Percentiles rank a stretch among this genome's conserved stretches.
Conservation (phyloP, 2,329 filamentous ascomycete genomes). For the Fusarium keratoplasticum region DNA sequence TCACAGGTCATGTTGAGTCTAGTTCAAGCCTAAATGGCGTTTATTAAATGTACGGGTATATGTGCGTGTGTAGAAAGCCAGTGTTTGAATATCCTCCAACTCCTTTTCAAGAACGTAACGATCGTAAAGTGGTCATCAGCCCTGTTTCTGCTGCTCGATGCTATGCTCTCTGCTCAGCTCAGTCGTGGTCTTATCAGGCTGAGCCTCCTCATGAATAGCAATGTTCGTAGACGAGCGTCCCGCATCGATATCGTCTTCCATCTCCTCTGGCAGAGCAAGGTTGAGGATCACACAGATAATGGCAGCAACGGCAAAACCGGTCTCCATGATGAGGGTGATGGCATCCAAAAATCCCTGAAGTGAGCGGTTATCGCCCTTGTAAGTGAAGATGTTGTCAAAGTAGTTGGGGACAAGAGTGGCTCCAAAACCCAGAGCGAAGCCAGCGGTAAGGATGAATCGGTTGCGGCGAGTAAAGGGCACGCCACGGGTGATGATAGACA, state of each 20-base stretch:
- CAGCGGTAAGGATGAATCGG: slow-evolving; percentile 83
- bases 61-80: not conserved
- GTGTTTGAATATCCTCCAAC: not conserved
- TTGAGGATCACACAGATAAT: slow-evolving; percentile 81
- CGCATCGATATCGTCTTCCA: slow-evolving; percentile 67
- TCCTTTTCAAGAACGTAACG: not conserved
- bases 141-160: slow-evolving; percentile 34
- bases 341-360: slow-evolving; percentile 81
- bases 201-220: slow-evolving; percentile 21
- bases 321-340: slow-evolving; percentile 78
- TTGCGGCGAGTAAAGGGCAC: slow-evolving; percentile 83
- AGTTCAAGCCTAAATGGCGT: not conserved
- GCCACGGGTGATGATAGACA: slow-evolving; percentile 77
- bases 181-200: slow-evolving; percentile 12
- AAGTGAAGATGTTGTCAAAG: slow-evolving; percentile 79
- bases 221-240: slow-evolving; percentile 33
- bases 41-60: not conserved
- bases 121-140: not conserved
- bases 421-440: slow-evolving; percentile 78
- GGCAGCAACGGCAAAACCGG: slow-evolving; percentile 80
- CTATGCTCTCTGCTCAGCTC: slow-evolving; percentile 39
- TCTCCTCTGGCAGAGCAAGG: slow-evolving; percentile 76
- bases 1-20: not conserved
- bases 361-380: slow-evolving; percentile 73
- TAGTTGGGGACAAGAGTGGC: slow-evolving; percentile 75